Percentiles rank a stretch among this genome's conserved stretches.
Conservation (phyloP, 768 basidiomycete genomes). For the Kwoniella botswanensis region DNA sequence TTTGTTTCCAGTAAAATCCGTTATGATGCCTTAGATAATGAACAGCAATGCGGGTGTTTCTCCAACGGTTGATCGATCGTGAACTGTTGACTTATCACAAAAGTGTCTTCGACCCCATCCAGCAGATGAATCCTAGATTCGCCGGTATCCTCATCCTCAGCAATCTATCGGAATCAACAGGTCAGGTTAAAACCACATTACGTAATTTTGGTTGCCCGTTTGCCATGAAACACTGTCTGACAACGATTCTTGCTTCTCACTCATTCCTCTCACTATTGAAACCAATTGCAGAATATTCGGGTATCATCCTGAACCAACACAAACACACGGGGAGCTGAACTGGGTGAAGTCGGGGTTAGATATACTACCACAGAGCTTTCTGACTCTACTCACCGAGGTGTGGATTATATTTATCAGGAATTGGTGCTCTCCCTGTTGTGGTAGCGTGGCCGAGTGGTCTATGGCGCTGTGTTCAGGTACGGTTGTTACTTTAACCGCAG, state of each 20-base stretch:
- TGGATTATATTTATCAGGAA: too few relatives aligned
- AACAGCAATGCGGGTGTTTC: too few relatives aligned
- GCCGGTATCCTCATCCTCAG: not conserved
- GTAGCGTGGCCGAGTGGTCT: conserved; percentile 10
- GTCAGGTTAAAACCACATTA: not conserved
- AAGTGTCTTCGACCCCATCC: not conserved
- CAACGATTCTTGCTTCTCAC: too few relatives aligned
- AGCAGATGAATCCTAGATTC: not conserved
- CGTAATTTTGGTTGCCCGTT: not conserved
- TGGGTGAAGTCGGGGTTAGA: too few relatives aligned
- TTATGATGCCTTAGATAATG: not conserved
- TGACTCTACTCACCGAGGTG: too few relatives aligned
- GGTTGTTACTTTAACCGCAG: conserved; percentile 6
- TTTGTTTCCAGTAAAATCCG: not conserved
- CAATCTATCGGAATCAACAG: not conserved
- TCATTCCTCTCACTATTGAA: too few relatives aligned
- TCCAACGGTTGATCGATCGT: not conserved
- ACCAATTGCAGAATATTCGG: too few relatives aligned
- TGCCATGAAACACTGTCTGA: not conserved
- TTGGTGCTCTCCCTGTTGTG: not conserved
- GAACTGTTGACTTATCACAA: not conserved
- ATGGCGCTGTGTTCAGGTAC: conserved; percentile 9
- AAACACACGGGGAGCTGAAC: too few relatives aligned
- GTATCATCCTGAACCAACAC: too few relatives aligned
- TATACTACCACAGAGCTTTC: too few relatives aligned